These are phyloP conservation scores for Peltaster fructicola DNA, from an alignment of 2,329 filamentous ascomycete genomes.

Conservation along the genomic window DNA sequence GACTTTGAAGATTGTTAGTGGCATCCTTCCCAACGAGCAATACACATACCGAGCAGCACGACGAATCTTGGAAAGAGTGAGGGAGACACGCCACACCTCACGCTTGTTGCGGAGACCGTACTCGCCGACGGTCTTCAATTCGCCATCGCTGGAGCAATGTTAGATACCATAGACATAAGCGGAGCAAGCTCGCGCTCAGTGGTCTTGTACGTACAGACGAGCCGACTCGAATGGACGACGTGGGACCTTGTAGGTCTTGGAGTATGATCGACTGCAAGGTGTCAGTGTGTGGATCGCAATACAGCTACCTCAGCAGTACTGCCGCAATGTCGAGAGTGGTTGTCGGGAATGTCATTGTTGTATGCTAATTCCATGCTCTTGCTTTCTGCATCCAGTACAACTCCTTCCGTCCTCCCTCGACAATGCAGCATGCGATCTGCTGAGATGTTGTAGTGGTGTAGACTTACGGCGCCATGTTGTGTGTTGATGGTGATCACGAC, in stretches of 20 bases:
- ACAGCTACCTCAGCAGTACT: too few species aligned
- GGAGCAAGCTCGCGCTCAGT: conserved; percentile 98
- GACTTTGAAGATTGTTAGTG: conserved; percentile 40
- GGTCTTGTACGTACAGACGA: conserved; percentile 95
- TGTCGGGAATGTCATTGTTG: too few species aligned
- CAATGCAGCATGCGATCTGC: too few species aligned
- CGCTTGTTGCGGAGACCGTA: conserved; percentile 99
- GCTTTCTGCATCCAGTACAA: too few species aligned
- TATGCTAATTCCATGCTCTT: too few species aligned
- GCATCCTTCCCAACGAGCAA: background rate
- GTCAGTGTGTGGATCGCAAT: conserved; percentile 11
- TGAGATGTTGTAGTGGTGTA: too few species aligned
- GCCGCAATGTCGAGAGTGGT: too few species aligned
- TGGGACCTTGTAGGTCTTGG: conserved; percentile 99
- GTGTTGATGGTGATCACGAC: conserved; percentile 7
- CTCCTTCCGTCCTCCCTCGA: too few species aligned
- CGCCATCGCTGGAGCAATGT: conserved; percentile 69
- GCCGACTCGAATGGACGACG: conserved; percentile 97
- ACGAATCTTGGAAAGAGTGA: conserved; percentile 99
- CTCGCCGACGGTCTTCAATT: conserved; percentile 99
- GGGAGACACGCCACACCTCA: conserved; percentile 99
- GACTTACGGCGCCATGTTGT: conserved; percentile 13
- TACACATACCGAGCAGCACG: conserved; percentile 89
- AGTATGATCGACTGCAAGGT: conserved; percentile 48
- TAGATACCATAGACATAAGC: conserved; percentile 81